These are phyloP conservation scores for Canariomyces notabilis DNA, from an alignment of 2,329 filamentous ascomycete species.

Conservation along the genomic window DNA sequence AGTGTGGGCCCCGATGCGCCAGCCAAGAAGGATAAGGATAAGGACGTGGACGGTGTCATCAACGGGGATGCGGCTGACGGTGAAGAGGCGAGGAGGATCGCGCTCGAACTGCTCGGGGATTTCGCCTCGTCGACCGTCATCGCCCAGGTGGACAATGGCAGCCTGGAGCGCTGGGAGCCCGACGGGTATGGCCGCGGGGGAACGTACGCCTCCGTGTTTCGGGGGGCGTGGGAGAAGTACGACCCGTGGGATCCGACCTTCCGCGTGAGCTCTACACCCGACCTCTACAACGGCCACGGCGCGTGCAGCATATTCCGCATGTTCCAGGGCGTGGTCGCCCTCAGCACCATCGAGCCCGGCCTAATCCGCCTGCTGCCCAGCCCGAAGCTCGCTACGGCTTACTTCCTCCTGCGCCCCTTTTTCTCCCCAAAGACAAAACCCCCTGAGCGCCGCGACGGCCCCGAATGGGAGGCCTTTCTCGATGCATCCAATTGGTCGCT, in stretches of 20 bases:
- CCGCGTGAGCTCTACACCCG: conserved; percentile 48
- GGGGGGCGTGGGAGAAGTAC: conserved; percentile 51
- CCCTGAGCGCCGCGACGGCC: conserved; percentile 36
- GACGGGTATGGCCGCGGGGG: conserved; percentile 59
- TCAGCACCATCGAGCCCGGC: conserved; percentile 46
- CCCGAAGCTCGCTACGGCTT: conserved; percentile 44
- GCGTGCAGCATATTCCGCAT: conserved; percentile 55
- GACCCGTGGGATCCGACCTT: conserved; percentile 52
- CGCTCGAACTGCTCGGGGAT: conserved; percentile 30
- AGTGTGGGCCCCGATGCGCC: conserved; percentile 25
- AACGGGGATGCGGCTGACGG: conserved; percentile 23
- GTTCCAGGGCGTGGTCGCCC: conserved; percentile 53
- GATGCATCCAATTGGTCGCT: conserved; percentile 41
- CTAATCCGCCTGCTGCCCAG: conserved; percentile 44
- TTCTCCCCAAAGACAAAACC: conserved; percentile 43
- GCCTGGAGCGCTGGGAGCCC: conserved; percentile 66
- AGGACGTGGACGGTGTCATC: conserved; percentile 29
- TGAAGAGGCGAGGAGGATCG: conserved; percentile 37
- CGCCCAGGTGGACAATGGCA: conserved; percentile 67
- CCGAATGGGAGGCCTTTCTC: conserved; percentile 48
- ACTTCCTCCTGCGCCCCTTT: conserved; percentile 48
- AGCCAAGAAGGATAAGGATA: conserved; percentile 24
- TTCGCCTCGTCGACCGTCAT: conserved; percentile 46
- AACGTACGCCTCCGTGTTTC: conserved; percentile 50
- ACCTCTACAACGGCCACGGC: conserved; percentile 54